Base-by-base conservation (phyloP, 495 filamentous ascomycete genomes). In the Antarctomyces pellizariae region DNA sequence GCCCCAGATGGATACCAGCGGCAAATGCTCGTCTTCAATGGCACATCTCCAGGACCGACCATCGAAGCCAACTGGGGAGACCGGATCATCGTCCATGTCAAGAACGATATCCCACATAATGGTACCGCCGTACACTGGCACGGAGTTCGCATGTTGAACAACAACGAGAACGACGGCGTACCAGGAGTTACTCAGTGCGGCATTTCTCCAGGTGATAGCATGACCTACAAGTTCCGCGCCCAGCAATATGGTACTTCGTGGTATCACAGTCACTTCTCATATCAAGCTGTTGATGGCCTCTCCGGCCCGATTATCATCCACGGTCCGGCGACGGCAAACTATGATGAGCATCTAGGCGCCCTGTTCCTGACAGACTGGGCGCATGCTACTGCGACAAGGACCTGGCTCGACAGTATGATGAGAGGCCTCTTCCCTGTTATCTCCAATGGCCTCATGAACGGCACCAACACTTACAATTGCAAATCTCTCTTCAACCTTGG, bases 181-280 rank as follows among this genome's bases (percentile, higher is more conserved):
- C 46, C 47, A 8, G 44, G 43, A n/a, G 45, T 56, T 7, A 56
- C 52, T n/a, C 53, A 60, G 36, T 60, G 57, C 36, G 54, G 54
- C 7, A 38, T 51, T n/a, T 35, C 46, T 9, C 53, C 57, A n/a
- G 57, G 54, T n/a, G 36, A 48, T 1, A 38, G 33, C 10, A 30
- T 45, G 16, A 66, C 57, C 0, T 70, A 72, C 36, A 53, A 36
- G 14, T 69, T 59, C 28, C 42, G 46, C 13, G 59, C 50, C 0
- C 49, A 39, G 1, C 57, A 45, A 27, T 71, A 73, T 34, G 70
- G 68, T 1, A 58, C 57, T 0, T 49, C 56, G 4, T 74, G 64
- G 66, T 74, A 71, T 29, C 69, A 72, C 36, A 55, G 48, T 16
- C 69, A 74, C 37, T 67, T 59, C 35, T 52, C 50, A 7, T 41